Percentiles rank a stretch among this genome's conserved stretches.
Evolutionary conservation across 2,329 filamentous ascomycete genomes (phyloP).

Genomic region (Pseudodiploospora longispora): DNA sequence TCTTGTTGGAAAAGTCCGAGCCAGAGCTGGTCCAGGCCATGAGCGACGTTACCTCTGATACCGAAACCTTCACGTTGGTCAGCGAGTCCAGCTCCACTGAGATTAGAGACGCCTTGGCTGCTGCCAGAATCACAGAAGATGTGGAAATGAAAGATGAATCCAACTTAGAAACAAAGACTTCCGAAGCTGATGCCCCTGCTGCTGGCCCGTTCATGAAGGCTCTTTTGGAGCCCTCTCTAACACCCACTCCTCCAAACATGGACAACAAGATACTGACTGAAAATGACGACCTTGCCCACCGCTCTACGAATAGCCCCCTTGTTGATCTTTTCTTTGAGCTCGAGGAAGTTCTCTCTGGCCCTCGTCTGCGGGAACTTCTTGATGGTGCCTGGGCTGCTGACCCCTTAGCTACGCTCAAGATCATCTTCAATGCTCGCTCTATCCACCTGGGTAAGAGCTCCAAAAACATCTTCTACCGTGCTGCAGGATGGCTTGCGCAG

Average conservation of each 20-base stretch:
- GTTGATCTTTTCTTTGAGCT: constrained; percentile 49
- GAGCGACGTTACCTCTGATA: constrained; percentile 7
- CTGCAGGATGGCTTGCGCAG: constrained; percentile 47
- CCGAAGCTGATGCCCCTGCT: background rate
- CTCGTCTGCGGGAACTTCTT: constrained; percentile 33
- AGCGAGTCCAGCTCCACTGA: constrained; percentile 18
- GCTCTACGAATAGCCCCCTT: constrained; percentile 36
- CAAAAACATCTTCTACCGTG: constrained; percentile 39
- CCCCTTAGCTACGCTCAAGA: constrained; percentile 41
- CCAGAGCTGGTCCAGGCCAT: no score
- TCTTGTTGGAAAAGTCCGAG: background rate
- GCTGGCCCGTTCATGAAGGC: constrained; percentile 27
- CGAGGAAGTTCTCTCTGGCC: constrained; percentile 29
- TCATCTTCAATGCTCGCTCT: constrained; percentile 53
- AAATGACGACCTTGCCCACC: constrained; percentile 41
- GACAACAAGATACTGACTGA: constrained; percentile 43
- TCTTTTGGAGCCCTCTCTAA: constrained; percentile 16
- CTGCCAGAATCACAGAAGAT: constrained; percentile 1
- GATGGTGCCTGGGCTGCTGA: constrained; percentile 42
- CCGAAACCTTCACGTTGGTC: constrained; percentile 20
- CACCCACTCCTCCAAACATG: constrained; percentile 9
- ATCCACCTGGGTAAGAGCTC: constrained; percentile 52
- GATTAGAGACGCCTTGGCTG: constrained; percentile 10
- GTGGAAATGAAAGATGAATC: background rate
- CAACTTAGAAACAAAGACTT: background rate